Conservation (phyloP, 2,329 filamentous ascomycete genomes). For the Fusarium oligoseptatum region DNA sequence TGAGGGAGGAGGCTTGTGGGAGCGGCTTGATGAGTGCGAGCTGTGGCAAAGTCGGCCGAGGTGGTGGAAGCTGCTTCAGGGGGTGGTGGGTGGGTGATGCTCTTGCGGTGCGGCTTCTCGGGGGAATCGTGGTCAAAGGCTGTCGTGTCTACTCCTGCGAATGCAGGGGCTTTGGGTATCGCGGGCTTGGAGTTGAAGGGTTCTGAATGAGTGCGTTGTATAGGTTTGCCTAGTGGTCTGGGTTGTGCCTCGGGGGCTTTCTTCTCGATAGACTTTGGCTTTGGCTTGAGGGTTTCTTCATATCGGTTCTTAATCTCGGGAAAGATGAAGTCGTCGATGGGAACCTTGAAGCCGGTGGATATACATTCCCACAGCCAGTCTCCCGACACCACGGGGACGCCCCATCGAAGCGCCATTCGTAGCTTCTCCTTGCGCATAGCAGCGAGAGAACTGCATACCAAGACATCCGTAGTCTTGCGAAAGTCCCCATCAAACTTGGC, state of each 20-base stretch:
- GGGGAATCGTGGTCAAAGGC: conserved; percentile 54
- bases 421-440: conserved; percentile 80
- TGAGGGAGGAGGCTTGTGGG: conserved; percentile 40
- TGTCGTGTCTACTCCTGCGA: conserved; percentile 54
- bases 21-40: conserved; percentile 54
- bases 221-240: conserved; percentile 19
- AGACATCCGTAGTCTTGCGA: conserved; percentile 76
- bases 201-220: conserved; percentile 42
- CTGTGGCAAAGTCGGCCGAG: conserved; percentile 58
- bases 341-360: conserved; percentile 63
- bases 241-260: conserved; percentile 9
- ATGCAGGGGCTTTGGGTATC: conserved; percentile 35
- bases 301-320: conserved; percentile 58
- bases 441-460: conserved; percentile 76
- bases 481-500: conserved; percentile 86
- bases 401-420: conserved; percentile 79
- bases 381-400: conserved; percentile 83
- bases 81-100: conserved; percentile 3
- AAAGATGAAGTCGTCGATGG: conserved; percentile 62
- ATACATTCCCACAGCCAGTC: conserved; percentile 92
- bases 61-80: conserved; percentile 41
- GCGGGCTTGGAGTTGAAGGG: conserved; percentile 22
- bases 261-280: conserved; percentile 20
- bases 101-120: conserved; percentile 29
- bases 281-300: conserved; percentile 9